Base-by-base conservation (phyloP, 257 asterid species). In the Schizonepeta tenuifolia region DNA sequence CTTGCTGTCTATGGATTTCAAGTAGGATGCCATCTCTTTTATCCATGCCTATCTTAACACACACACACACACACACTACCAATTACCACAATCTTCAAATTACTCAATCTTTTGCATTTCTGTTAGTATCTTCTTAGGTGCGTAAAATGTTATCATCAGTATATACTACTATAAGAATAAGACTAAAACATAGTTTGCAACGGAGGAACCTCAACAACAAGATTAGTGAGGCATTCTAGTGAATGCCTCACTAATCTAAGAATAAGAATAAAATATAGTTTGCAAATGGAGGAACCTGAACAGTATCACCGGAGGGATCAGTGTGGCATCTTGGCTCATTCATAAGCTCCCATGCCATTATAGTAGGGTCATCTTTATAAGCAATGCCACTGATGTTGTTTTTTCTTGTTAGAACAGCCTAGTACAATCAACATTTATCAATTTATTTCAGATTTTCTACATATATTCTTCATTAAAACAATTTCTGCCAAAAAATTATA, bases 341-440 rank as follows among this genome's bases (percentile, higher is more conserved):
- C 81, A 90, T 90, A 26, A 88, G 96, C 84, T 90, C 96, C 96
- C 96, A 90, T 14, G 89, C 88, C 88, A 88, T 88, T 18, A 88
- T 83, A 33, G 86, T 86, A 3, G 95, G 88, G 26, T 90, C 95
- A 71, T 90, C 95, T 69, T 81, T 88, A 82, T 90, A 90, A 5
- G 75, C 74, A 64, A 67, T 50, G 24, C 89, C 88, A 38, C 80
- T 86, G 62, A 88, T 78, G 85, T 82, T 86, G 72, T 85, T 90
- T 35, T 17, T 41, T 77, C 93, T 89, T 51, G 92, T 91, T 28
- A 89, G 82, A 54, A 88, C 84, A 54, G 81, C 86, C 97, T 90
- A 67, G 22, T n/a, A 43, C 6, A 24, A 60, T 41, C 38, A 49
- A 33, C 6, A 65, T 20, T 53, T 2, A 31, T 31, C 5, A 4